These are phyloP conservation scores for Solanum chiquidenum DNA, from an alignment of 257 asterid genomes.

Conservation along the genomic window DNA sequence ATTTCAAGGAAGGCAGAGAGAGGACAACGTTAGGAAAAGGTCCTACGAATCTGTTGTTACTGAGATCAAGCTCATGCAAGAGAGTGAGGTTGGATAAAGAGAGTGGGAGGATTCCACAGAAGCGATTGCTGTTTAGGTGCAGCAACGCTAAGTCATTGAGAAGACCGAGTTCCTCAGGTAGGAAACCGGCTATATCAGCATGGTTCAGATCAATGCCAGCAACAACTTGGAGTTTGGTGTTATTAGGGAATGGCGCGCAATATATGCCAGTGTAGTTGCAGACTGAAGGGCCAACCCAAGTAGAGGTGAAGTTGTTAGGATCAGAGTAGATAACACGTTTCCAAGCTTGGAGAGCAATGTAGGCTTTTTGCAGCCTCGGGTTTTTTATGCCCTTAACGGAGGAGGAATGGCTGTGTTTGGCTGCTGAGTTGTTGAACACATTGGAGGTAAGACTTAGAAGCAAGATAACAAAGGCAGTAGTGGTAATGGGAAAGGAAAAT, in stretches of 20 bases:
- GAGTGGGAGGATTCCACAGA: conserved; percentile 60
- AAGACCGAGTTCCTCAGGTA: conserved; percentile 60
- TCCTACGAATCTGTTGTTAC: conserved; percentile 72
- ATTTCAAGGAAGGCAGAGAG: conserved; percentile 36
- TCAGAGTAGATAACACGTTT: conserved; percentile 54
- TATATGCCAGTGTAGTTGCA: conserved; percentile 50
- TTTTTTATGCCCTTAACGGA: conserved; percentile 3
- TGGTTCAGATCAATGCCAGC: conserved; percentile 69
- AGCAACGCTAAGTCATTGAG: conserved; percentile 47
- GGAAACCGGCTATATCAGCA: conserved; percentile 51
- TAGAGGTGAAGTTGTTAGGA: conserved; percentile 38
- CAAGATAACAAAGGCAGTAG: conserved; percentile 13
- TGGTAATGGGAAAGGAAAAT: background rate
- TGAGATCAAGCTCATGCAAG: conserved; percentile 59
- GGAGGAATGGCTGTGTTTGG: conserved; percentile 12
- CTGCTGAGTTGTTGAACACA: conserved; percentile 5
- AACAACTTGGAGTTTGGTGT: conserved; percentile 25
- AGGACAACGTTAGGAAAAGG: conserved; percentile 58
- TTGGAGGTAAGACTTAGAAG: conserved; percentile 13
- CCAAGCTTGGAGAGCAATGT: conserved; percentile 56
- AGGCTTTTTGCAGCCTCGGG: conserved; percentile 35
- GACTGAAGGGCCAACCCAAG: conserved; percentile 52
- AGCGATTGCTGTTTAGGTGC: conserved; percentile 60
- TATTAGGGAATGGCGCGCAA: conserved; percentile 36
- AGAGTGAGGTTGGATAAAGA: conserved; percentile 33